Conservation (phyloP, 164 flowering plant genomes). For the Vitis rupestris region DNA sequence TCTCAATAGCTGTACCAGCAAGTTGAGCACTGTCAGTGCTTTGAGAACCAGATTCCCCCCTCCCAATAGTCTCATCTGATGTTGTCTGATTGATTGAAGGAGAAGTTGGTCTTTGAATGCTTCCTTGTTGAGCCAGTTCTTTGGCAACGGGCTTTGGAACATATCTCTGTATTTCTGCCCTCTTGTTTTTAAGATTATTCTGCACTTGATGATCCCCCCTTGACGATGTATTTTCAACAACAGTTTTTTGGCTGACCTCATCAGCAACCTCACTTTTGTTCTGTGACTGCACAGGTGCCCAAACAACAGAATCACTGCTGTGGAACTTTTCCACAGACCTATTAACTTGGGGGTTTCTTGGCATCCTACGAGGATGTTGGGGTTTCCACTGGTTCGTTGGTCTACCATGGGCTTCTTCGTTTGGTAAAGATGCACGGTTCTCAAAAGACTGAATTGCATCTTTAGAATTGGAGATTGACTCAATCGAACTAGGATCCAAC, state of each 20-base stretch:
- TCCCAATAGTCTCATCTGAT: conserved; percentile 28
- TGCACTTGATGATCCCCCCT: conserved; percentile 44
- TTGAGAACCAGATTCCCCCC: conserved; percentile 23
- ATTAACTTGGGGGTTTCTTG: conserved; percentile 49
- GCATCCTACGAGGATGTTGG: conserved; percentile 55
- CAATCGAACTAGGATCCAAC: conserved; percentile 26
- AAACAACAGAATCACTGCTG: conserved; percentile 58
- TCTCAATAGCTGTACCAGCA: conserved; percentile 22
- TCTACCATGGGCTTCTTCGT: conserved; percentile 52
- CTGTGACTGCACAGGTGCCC: conserved; percentile 89
- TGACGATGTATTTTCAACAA: conserved; percentile 26
- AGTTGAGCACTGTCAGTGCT: conserved; percentile 25
- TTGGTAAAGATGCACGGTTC: conserved; percentile 24
- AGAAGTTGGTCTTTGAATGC: conserved; percentile 29
- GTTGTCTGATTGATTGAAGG: conserved; percentile 28
- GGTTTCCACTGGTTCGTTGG: conserved; percentile 53
- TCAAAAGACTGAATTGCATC: conserved; percentile 32
- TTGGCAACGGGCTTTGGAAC: conserved; percentile 92
- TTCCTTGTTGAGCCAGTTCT: conserved; percentile 79
- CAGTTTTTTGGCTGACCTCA: conserved; percentile 30
- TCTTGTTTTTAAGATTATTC: conserved; percentile 62
- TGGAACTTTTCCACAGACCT: conserved; percentile 48
- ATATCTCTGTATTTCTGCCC: conserved; percentile 97
- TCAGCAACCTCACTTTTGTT: conserved; percentile 46
- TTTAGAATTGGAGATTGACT: conserved; percentile 20